A percentile compares a stretch with the other conserved stretches of the same genome.
Conservation (phyloP, 345 rosid species). For the Bruguiera parviflora region DNA sequence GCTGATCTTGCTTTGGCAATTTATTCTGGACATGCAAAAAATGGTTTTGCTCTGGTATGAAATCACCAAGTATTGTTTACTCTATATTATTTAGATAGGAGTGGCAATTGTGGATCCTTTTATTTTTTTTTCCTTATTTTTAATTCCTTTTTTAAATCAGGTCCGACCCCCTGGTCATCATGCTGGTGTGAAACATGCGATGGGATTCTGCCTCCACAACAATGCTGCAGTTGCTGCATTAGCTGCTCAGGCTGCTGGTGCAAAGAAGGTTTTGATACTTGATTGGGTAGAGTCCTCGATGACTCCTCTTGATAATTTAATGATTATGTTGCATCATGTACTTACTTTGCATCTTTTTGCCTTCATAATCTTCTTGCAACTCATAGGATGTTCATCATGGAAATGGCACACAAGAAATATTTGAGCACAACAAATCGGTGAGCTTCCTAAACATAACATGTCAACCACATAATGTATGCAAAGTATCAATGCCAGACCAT, state of each 20-base stretch:
- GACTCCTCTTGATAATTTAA: slow-evolving; percentile 20
- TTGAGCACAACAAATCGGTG: slow-evolving; percentile 80
- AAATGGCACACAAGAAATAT: slow-evolving; percentile 96
- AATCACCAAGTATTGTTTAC: background rate
- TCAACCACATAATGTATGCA: background rate
- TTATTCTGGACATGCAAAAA: slow-evolving; percentile 65
- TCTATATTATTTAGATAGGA: background rate
- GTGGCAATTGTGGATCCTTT: background rate
- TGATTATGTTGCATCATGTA: background rate
- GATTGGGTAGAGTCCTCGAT: slow-evolving; percentile 71
- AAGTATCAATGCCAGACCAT: too few relatives aligned
- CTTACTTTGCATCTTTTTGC: background rate
- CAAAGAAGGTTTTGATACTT: slow-evolving; percentile 84
- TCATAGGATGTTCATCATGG: slow-evolving; percentile 99
- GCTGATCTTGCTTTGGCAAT: slow-evolving; percentile 91
- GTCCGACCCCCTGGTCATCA: slow-evolving; percentile 99
- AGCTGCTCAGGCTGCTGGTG: slow-evolving; percentile 90
- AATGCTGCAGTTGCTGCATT: slow-evolving; percentile 97
- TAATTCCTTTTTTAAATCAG: slow-evolving; percentile 34
- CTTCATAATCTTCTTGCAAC: slow-evolving; percentile 3
- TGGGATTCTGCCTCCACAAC: slow-evolving; percentile 99
- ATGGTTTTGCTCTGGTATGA: slow-evolving; percentile 97
- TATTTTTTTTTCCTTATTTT: background rate
- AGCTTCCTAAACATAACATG: slow-evolving; percentile 28
- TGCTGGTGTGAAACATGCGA: slow-evolving; percentile 87